Evolutionary conservation across 164 flowering plant species (phyloP).

Genomic region (Sextonia rubra): DNA sequence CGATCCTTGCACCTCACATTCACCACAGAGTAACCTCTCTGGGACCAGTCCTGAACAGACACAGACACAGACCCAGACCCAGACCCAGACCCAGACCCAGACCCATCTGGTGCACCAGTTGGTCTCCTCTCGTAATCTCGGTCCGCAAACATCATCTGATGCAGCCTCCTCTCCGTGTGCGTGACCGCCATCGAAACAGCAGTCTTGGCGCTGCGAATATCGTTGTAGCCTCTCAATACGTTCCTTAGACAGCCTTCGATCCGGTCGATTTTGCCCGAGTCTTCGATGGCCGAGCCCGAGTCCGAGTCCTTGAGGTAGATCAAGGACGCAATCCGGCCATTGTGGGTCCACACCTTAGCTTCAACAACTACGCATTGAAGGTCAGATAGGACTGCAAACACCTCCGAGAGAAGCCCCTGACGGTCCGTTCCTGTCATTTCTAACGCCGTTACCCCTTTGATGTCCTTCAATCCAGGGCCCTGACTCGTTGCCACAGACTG

Average conservation of each 20-base stretch:
- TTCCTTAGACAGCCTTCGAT: constrained; percentile 60
- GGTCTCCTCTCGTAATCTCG: constrained; percentile 60
- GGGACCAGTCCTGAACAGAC: constrained; percentile 26
- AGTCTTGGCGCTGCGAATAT: constrained; percentile 51
- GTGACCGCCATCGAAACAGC: constrained; percentile 42
- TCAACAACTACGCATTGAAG: constrained; percentile 83
- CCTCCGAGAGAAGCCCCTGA: constrained; percentile 85
- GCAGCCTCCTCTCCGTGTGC: constrained; percentile 75
- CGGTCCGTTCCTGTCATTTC: constrained; percentile 84
- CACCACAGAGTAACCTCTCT: constrained; percentile 29
- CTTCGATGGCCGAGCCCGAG: constrained; percentile 62
- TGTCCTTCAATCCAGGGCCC: constrained; percentile 12
- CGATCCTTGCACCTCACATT: constrained; percentile 30
- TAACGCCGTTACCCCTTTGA: constrained; percentile 63
- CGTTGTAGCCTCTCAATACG: constrained; percentile 67
- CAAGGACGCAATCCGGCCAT: constrained; percentile 80
- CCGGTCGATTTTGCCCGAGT: constrained; percentile 46
- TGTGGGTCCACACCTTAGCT: constrained; percentile 96
- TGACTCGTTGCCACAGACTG: constrained; percentile 68
- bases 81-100: no score
- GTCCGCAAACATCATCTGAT: constrained; percentile 92
- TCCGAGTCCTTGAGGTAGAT: constrained; percentile 69
- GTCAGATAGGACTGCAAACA: constrained; percentile 80
- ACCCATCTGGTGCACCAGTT: background rate
- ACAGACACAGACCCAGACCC: no score